Conservation (phyloP, 1,284 basidiomycete genomes). For the Pseudozyma sp. region DNA sequence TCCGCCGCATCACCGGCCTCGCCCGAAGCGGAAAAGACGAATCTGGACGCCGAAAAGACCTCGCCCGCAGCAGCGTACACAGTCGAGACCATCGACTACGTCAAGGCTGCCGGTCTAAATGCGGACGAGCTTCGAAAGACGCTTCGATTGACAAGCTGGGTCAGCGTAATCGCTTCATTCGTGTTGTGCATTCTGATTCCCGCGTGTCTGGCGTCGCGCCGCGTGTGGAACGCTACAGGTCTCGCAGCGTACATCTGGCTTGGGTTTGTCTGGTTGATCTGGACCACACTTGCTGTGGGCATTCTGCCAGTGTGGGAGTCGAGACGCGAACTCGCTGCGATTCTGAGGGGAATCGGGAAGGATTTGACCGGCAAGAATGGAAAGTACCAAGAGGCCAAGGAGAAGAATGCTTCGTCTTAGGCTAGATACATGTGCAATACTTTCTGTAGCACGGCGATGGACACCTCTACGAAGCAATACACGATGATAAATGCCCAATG, state of each 20-base stretch:
- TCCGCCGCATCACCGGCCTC: slow-evolving; percentile 9
- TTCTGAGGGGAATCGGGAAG: slow-evolving; percentile 74
- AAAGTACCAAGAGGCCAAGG: slow-evolving; percentile 12
- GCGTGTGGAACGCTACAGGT: slow-evolving; percentile 56
- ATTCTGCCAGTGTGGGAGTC: slow-evolving; percentile 88
- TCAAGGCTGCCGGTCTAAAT: slow-evolving; percentile 55
- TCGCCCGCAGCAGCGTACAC: slow-evolving; percentile 11
- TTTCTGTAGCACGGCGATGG: too few species aligned
- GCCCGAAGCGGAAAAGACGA: slow-evolving; percentile 14
- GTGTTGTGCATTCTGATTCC: slow-evolving; percentile 61
- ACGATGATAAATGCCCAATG: too few species aligned
- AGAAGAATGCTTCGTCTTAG: slow-evolving; percentile 7
- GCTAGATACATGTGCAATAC: not conserved
- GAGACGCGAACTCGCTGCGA: slow-evolving; percentile 75
- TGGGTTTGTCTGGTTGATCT: slow-evolving; percentile 85
- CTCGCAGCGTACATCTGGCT: slow-evolving; percentile 64
- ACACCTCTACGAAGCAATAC: too few species aligned
- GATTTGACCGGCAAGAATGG: slow-evolving; percentile 49
- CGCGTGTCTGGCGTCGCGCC: slow-evolving; percentile 49
- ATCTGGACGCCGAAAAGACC: slow-evolving; percentile 35
- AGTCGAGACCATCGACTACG: slow-evolving; percentile 34
- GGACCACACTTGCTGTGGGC: slow-evolving; percentile 76
- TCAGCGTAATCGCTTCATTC: slow-evolving; percentile 49
- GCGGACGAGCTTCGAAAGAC: slow-evolving; percentile 44
- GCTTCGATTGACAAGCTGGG: slow-evolving; percentile 35